phyloP scores from a whole-genome alignment of 129 eudicot genomes.

The Mikania micrantha region DNA sequence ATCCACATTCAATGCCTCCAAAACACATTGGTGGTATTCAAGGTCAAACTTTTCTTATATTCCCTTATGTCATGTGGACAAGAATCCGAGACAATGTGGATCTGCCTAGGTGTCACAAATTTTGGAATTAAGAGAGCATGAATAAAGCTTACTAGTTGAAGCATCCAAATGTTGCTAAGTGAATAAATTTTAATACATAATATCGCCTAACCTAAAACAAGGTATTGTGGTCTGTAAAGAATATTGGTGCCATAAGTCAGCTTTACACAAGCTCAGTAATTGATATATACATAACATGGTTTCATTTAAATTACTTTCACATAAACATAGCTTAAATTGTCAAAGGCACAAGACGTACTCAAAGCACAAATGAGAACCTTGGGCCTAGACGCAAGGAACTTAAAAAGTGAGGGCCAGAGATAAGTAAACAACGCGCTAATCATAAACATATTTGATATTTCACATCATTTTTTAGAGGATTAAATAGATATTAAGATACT shows the following conservation, averaged over 20 bases:
- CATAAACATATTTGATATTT: too few relatives aligned
- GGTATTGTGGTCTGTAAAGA: neutral
- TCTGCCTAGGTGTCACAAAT: neutral
- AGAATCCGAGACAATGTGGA: too few relatives aligned
- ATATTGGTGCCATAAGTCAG: neutral
- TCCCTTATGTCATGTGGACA: too few relatives aligned
- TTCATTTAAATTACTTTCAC: neutral
- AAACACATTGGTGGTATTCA: neutral
- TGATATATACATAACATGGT: neutral
- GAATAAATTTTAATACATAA: neutral
- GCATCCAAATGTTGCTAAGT: neutral
- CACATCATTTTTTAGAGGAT: too few relatives aligned
- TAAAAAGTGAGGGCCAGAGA: too few relatives aligned
- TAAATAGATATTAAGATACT: too few relatives aligned
- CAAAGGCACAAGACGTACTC: too few relatives aligned
- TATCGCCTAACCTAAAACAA: neutral
- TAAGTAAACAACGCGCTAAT: too few relatives aligned
- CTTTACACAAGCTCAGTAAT: neutral
- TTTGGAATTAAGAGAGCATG: neutral
- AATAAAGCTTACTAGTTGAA: neutral
- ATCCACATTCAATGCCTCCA: neutral
- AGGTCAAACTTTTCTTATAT: neutral
- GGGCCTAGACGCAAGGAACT: too few relatives aligned
- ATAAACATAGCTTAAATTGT: neutral
- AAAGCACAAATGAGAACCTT: too few relatives aligned